These are phyloP conservation scores for Vaccinium macrocarpon DNA, from an alignment of 148 eudicot genomes.

Conservation along the genomic window DNA sequence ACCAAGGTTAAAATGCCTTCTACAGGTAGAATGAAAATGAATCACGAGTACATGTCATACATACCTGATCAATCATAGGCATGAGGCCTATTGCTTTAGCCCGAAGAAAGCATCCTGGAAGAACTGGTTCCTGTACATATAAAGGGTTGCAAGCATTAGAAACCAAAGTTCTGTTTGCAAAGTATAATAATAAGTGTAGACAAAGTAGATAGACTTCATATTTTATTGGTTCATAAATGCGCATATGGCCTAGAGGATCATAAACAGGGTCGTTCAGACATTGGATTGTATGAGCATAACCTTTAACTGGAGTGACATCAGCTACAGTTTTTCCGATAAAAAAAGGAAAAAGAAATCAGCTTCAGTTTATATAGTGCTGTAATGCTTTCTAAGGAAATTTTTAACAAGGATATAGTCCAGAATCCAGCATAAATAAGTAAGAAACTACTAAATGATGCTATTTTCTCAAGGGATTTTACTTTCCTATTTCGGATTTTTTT, in stretches of 20 bases:
- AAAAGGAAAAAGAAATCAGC: not conserved
- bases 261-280: not conserved
- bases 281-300: not conserved
- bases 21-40: not conserved
- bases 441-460: not conserved
- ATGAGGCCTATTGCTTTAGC: constrained; percentile 82
- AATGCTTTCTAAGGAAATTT: not conserved
- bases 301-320: not conserved
- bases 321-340: too few relatives aligned
- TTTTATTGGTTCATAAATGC: not conserved
- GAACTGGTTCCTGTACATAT: constrained; percentile 61
- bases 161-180: not conserved
- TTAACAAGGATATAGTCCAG: not conserved
- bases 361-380: too few relatives aligned
- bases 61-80: constrained; percentile 90
- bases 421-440: not conserved
- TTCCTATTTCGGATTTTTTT: not conserved
- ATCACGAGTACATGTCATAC: not conserved
- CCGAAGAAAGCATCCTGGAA: constrained; percentile 81
- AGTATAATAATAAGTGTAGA: not conserved
- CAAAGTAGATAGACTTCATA: too few relatives aligned
- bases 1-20: constrained; percentile 14
- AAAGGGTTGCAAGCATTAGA: constrained; percentile 6
- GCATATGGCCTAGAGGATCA: constrained; percentile 1
- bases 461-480: not conserved